Evolutionary conservation across 371 early-diverging fungal genomes (phyloP), one percentile per base, ranked within the genome.

Genomic region (Mucor velutinosus): DNA sequence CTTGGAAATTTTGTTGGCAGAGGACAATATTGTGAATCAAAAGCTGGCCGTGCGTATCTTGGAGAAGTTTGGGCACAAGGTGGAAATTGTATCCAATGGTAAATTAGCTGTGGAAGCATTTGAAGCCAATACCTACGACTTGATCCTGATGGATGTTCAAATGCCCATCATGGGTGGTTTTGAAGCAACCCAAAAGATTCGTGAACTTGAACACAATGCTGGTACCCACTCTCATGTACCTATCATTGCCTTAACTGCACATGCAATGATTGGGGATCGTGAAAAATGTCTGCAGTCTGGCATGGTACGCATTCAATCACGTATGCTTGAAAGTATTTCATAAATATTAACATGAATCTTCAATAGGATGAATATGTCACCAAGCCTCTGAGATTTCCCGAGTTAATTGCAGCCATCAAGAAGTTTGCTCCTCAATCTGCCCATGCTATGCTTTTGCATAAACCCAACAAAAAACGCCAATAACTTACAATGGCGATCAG

Each of bases 1-100:
- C 0, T 66, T 93, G 70, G 80, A 89, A 33, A 88, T 94, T 55
- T 72, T 94, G 43, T 74, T 94, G 35, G 93, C 92, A 8, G 94
- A 93, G 72, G 94, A 93, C 67, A 93, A 94, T 62, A 80, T 89
- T 60, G 91, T 94, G 53, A 94, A 94, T 72, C 93, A 92, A 65
- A 91, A 89, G 76, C 74, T 94, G 47, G 92, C 92, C 0, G 81
- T 92, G 23, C 86, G 90, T 32, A 88, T 93, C 17, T 73, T 94
- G 59, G 88, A 91, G 68, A 89, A 90, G 80, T 87, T 88, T 69
- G 89, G 89, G 19, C 91, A 92, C 79, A 85, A 84, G 67, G 90
- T 88, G 29, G 82, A 80, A 58, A 87, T 91, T 12, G 94, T 90
- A 0, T 72, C 87, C 33, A 90, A 94, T 62, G 94, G 94, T 56